These are phyloP conservation scores for Immersiporthe knoxdaviesiana DNA, from an alignment of 2,329 filamentous ascomycete species.

Conservation along the genomic window DNA sequence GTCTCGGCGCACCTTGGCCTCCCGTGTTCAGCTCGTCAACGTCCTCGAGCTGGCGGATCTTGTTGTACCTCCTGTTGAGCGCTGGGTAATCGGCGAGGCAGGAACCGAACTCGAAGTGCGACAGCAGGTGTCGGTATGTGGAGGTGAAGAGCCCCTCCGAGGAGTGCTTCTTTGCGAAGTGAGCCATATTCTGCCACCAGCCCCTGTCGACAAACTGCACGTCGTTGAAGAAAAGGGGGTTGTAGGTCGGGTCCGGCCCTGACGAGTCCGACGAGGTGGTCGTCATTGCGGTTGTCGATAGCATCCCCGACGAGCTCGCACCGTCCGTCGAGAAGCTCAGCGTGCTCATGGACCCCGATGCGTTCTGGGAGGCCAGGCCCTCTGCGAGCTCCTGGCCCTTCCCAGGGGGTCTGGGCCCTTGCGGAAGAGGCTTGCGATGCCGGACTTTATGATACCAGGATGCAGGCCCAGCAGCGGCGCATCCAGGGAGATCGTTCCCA, in stretches of 20 bases:
- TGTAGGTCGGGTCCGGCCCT: constrained; percentile 66
- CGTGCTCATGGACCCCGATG: constrained; percentile 32
- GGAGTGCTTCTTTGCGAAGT: constrained; percentile 82
- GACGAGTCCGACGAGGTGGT: constrained; percentile 32
- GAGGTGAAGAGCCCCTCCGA: constrained; percentile 70
- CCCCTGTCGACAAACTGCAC: constrained; percentile 68
- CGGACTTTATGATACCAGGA: constrained; percentile 82
- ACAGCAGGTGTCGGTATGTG: constrained; percentile 73
- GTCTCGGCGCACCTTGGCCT: constrained; percentile 39
- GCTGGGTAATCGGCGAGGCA: constrained; percentile 77
- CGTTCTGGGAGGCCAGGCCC: constrained; percentile 26
- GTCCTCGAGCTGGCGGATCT: constrained; percentile 72
- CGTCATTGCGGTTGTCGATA: constrained; percentile 29
- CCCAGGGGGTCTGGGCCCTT: constrained; percentile 42
- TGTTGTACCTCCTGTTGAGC: constrained; percentile 71
- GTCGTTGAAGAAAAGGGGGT: constrained; percentile 78
- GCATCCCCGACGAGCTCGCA: constrained; percentile 24
- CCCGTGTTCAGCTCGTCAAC: constrained; percentile 55
- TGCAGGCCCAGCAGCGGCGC: constrained; percentile 88
- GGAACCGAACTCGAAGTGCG: constrained; percentile 81
- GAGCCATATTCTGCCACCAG: constrained; percentile 68
- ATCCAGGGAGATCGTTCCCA: constrained; percentile 83
- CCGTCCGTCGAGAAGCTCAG: constrained; percentile 28
- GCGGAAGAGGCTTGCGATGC: constrained; percentile 76
- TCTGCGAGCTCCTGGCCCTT: constrained; percentile 32